phyloP scores from a whole-genome alignment of 2,329 filamentous ascomycete genomes.

The Scolecobasidium constrictum region DNA sequence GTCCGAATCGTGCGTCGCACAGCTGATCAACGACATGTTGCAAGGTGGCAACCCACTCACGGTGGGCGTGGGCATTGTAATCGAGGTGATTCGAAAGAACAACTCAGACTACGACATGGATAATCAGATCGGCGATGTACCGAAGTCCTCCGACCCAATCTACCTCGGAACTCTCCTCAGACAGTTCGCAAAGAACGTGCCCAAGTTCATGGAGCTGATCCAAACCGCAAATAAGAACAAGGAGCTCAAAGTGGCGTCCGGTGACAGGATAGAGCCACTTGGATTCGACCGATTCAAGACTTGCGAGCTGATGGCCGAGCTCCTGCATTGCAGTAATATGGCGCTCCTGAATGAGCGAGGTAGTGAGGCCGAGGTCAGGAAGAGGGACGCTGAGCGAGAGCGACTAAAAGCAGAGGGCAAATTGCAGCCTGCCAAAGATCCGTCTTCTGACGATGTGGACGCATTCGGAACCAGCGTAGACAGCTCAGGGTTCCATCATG shows the following conservation, averaged over 20 bases:
- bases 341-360: constrained; percentile 84
- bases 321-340: constrained; percentile 98
- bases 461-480: constrained; percentile 42
- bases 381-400: constrained; percentile 72
- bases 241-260: constrained; percentile 77
- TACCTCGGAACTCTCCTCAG: constrained; percentile 86
- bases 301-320: constrained; percentile 94
- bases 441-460: constrained; percentile 45
- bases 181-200: constrained; percentile 81
- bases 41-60: constrained; percentile 87
- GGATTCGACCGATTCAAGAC: constrained; percentile 99
- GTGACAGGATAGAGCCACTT: constrained; percentile 79
- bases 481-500: constrained; percentile 41
- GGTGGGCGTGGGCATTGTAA: constrained; percentile 92
- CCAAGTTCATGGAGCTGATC: constrained; percentile 87
- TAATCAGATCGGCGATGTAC: constrained; percentile 68
- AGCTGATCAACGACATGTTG: constrained; percentile 85
- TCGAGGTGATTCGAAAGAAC: constrained; percentile 98
- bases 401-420: constrained; percentile 67
- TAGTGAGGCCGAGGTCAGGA: constrained; percentile 74
- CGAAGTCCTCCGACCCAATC: constrained; percentile 83
- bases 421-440: constrained; percentile 42
- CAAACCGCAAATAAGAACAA: constrained; percentile 60
- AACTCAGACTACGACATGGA: constrained; percentile 98
- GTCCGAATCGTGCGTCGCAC: constrained; percentile 70